Conservation (phyloP, 2,329 filamentous ascomycete species). For the Paecilomyces sp. region DNA sequence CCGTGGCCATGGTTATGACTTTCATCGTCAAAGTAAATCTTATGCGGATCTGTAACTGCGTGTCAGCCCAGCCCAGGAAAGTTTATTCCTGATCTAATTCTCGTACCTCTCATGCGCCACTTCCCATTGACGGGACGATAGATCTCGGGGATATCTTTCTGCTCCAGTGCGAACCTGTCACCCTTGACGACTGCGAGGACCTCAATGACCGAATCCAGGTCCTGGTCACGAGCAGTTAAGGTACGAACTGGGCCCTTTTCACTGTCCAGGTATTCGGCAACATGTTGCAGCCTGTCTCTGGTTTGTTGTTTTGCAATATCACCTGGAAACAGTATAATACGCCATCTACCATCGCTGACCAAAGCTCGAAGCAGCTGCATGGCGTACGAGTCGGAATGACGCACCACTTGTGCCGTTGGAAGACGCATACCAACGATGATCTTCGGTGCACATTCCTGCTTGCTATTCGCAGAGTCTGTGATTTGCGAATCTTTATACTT, state of each 20-base stretch:
- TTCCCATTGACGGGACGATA: not conserved
- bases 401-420: constrained; percentile 51
- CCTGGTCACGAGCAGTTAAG: constrained; percentile 22
- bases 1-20: constrained; percentile 32
- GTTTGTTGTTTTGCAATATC: not conserved
- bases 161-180: not conserved
- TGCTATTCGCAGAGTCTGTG: constrained; percentile 29
- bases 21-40: not conserved
- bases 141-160: not conserved
- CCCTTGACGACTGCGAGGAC: not conserved
- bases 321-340: constrained; percentile 10
- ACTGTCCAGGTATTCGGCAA: not conserved
- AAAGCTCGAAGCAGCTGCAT: constrained; percentile 46
- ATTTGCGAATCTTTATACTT: constrained; percentile 47
- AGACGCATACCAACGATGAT: constrained; percentile 42
- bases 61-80: not conserved
- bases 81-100: not conserved
- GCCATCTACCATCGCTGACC: constrained; percentile 47
- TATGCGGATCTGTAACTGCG: not conserved
- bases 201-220: constrained; percentile 20
- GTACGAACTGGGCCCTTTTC: not conserved
- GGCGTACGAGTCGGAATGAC: constrained; percentile 53
- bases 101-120: not conserved
- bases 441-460: constrained; percentile 28
- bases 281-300: not conserved